phyloP scores from a whole-genome alignment of 495 filamentous ascomycete species.

The Astrothelium macrocarpum region DNA sequence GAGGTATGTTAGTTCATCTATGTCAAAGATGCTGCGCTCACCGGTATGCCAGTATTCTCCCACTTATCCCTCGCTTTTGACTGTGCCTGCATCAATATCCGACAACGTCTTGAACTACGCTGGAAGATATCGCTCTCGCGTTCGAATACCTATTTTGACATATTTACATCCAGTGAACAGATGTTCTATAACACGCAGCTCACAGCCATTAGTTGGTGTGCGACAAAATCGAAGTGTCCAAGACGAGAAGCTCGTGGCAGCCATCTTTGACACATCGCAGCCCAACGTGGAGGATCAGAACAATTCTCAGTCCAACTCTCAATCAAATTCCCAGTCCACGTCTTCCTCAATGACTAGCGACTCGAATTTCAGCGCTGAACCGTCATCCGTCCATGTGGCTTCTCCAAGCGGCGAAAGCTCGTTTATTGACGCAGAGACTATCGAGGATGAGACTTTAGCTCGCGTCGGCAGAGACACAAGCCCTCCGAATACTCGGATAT shows the following conservation, averaged over 20 bases:
- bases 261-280: slow-evolving; percentile 55
- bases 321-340: slow-evolving; percentile 16
- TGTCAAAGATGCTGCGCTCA: slow-evolving; percentile 22
- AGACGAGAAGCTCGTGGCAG: slow-evolving; percentile 85
- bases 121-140: slow-evolving; percentile 74
- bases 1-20: slow-evolving; percentile 36
- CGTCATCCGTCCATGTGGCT: slow-evolving; percentile 5
- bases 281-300: not conserved
- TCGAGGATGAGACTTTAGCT: slow-evolving; percentile 63
- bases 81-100: slow-evolving; percentile 78
- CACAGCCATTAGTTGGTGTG: slow-evolving; percentile 84
- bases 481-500: slow-evolving; percentile 46
- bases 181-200: slow-evolving; percentile 90
- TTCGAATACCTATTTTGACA: slow-evolving; percentile 76
- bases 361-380: not conserved
- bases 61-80: slow-evolving; percentile 84
- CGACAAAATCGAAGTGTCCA: slow-evolving; percentile 85
- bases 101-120: slow-evolving; percentile 96
- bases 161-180: slow-evolving; percentile 96
- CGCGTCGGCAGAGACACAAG: slow-evolving; percentile 23
- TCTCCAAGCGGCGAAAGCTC: slow-evolving; percentile 23
- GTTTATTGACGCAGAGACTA: slow-evolving; percentile 49
- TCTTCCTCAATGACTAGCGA: slow-evolving; percentile 12
- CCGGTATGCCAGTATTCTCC: slow-evolving; percentile 60
- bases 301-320: not conserved